Evolutionary conservation across 352 stramenopile genomes (phyloP).

Genomic region (Globisporangium cylindrosporum): DNA sequence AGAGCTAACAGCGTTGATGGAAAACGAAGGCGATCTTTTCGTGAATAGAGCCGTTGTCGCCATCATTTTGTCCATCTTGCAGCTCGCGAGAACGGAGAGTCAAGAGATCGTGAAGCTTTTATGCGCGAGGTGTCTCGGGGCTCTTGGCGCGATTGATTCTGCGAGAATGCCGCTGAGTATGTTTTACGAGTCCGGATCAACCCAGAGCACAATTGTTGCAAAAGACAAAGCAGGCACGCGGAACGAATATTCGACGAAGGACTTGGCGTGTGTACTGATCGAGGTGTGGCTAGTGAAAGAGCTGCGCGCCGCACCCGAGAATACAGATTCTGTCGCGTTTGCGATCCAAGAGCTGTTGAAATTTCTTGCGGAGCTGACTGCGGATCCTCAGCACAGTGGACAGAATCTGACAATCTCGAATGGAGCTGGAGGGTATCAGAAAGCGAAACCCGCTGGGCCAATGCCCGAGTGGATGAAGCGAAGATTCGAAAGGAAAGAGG

Average conservation of each 20-base stretch:
- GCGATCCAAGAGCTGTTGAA: conserved; percentile 86
- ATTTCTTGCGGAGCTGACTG: conserved; percentile 73
- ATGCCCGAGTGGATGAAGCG: conserved; percentile 88
- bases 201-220: conserved; percentile 15
- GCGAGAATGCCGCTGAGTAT: conserved; percentile 68
- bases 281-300: conserved; percentile 82
- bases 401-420: conserved; percentile 28
- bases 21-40: conserved; percentile 67
- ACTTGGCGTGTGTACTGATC: conserved; percentile 80
- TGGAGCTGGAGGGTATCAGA: conserved; percentile 7
- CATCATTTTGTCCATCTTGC: conserved; percentile 64
- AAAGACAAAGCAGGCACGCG: conserved; percentile 47
- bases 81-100: conserved; percentile 63
- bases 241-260: conserved; percentile 71
- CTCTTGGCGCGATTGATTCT: conserved; percentile 76
- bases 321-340: conserved; percentile 75
- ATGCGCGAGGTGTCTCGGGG: conserved; percentile 70
- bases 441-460: conserved; percentile 15
- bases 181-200: conserved; percentile 45
- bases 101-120: conserved; percentile 65
- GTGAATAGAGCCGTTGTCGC: conserved; percentile 57
- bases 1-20: conserved; percentile 64
- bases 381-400: conserved; percentile 68
- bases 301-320: conserved; percentile 78
- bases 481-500: conserved; percentile 77